Conservation (phyloP, 1,284 basidiomycete genomes). For the Volvariella surrecta region DNA sequence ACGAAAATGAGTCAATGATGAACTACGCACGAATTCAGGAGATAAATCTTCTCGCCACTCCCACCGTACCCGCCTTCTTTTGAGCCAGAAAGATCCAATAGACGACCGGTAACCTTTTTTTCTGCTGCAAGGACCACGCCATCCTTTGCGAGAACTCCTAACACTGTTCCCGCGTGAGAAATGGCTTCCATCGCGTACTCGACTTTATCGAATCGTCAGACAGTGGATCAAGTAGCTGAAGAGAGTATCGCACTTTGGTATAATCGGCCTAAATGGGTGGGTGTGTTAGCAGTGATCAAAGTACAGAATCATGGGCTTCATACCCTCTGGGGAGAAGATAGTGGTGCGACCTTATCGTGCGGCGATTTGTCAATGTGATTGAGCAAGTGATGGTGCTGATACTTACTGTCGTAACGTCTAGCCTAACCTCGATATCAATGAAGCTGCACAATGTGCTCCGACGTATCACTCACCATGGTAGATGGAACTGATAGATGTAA, state of each 20-base stretch:
- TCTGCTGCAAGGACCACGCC: slow-evolving; percentile 98
- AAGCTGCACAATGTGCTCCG: not conserved
- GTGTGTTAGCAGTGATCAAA: slow-evolving; percentile 10
- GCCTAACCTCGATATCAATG: slow-evolving; percentile 37
- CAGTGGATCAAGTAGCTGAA: not conserved
- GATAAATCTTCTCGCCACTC: slow-evolving; percentile 96
- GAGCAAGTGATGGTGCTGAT: not conserved
- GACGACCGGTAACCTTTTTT: slow-evolving; percentile 98
- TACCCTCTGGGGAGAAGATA: slow-evolving; percentile 94
- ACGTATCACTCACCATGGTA: not conserved
- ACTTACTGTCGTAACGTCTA: slow-evolving; percentile 84
- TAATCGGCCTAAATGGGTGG: slow-evolving; percentile 54
- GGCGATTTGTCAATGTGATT: slow-evolving; percentile 6
- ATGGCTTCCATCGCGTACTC: slow-evolving; percentile 99
- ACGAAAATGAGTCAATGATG: not conserved
- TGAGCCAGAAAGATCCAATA: slow-evolving; percentile 80
- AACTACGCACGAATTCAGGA: slow-evolving; percentile 73
- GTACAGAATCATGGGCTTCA: slow-evolving; percentile 15
- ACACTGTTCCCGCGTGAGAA: slow-evolving; percentile 92
- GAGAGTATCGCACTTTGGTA: slow-evolving; percentile 68
- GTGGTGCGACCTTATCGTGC: slow-evolving; percentile 72
- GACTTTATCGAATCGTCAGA: slow-evolving; percentile 40
- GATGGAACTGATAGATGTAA: not conserved
- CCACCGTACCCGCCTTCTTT: slow-evolving; percentile 90
- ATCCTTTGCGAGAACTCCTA: slow-evolving; percentile 91